Base-by-base conservation (phyloP, 176 grass and related monocot species). In the Cocos nucifera region DNA sequence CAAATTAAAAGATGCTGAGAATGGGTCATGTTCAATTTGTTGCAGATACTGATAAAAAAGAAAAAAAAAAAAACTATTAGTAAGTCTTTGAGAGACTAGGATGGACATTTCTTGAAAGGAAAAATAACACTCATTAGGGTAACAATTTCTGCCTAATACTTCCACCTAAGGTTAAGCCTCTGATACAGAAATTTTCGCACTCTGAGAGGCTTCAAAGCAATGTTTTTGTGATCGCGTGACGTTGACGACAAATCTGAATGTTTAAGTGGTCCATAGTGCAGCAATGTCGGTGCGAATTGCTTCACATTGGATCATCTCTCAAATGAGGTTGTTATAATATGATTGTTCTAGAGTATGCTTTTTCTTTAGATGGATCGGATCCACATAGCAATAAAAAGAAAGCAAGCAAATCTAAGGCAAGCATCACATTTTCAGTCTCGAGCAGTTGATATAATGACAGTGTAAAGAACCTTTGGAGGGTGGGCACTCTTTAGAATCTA, bases 141-240 rank as follows among this genome's bases (percentile, higher is more conserved):
- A 51, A 58, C 76, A 44, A 75, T 73, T 67, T 84, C 28, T 69
- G 80, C 80, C 84, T 57, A 88, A 77, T 63, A 73, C 66, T 84
- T 81, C 70, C 70, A 77, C 72, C 75, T 73, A 67, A 27, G 56
- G 58, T 75, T 50, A 57, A 56, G 66, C 67, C 66, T 79, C 56
- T 63, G 81, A 82, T 82, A 72, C 77, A 78, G 73, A 59, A 62
- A 76, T 84, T 87, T 69, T 58, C 65, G 77, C 73, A 59, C 70
- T 60, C 27, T 51, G 73, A 70, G 79, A 65, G 35, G 35, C 77
- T 87, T 81, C 53, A 73, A 87, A 84, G 83, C 83, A 65, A 88
- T 84, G 0, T 30, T 85, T 94, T 79, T 77, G 79, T 88, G 74
- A 94, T 88, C 66, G 55, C 65, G 56, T 73, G 58, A 85, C 65